These are phyloP conservation scores for Takakia lepidozioides DNA, from an alignment of 225 moss, liverwort and hornwort species.

Conservation along the genomic window DNA sequence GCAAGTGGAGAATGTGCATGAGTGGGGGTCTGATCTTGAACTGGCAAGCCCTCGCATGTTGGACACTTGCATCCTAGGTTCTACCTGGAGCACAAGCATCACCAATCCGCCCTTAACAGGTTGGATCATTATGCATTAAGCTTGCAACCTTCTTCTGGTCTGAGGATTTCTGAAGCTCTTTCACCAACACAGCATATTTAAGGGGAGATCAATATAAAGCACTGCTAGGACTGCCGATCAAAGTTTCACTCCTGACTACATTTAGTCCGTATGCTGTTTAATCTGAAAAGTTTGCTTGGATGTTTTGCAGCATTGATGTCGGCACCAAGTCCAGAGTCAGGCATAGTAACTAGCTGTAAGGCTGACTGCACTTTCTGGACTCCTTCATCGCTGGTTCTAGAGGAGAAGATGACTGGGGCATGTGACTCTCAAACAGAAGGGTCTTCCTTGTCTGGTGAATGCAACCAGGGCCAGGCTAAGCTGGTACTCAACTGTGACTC, in stretches of 20 bases:
- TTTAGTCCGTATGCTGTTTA: no score
- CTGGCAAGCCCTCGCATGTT: slow-evolving; percentile 91
- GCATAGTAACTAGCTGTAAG: slow-evolving; percentile 53
- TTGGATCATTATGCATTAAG: slow-evolving; percentile 10
- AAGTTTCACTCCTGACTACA: no score
- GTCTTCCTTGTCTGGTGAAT: slow-evolving; percentile 49
- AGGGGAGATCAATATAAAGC: no score
- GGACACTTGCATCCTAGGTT: slow-evolving; percentile 75
- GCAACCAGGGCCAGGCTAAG: slow-evolving; percentile 32
- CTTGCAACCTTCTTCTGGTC: no score
- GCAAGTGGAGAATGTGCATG: slow-evolving; percentile 75
- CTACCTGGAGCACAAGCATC: slow-evolving; percentile 77
- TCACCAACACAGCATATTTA: no score
- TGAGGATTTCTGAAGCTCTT: no score
- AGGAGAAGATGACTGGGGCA: slow-evolving; percentile 46
- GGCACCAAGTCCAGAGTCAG: slow-evolving; percentile 67
- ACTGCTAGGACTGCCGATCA: no score
- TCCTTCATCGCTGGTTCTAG: slow-evolving; percentile 62
- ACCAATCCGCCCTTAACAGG: slow-evolving; percentile 65
- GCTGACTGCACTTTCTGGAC: slow-evolving; percentile 64
- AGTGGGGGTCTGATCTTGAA: slow-evolving; percentile 94
- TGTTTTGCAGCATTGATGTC: slow-evolving; percentile 67
- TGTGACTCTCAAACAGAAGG: slow-evolving; percentile 51
- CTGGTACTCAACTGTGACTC: slow-evolving; percentile 34
- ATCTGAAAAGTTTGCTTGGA: no score